Evolutionary conservation across 768 basidiomycete species (phyloP).

Genomic region (Kwoniella sp.): DNA sequence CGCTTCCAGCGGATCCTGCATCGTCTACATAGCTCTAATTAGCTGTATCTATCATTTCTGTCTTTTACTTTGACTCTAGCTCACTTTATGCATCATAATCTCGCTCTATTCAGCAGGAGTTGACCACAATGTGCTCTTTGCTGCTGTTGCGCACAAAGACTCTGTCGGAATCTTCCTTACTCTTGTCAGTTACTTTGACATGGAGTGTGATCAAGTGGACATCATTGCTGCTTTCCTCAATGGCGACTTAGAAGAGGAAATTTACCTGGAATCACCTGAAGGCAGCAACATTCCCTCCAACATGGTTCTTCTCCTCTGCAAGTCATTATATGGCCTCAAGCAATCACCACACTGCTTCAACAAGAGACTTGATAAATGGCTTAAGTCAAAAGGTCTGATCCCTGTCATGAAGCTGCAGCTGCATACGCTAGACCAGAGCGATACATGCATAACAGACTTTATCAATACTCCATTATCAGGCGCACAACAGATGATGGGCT

Average conservation of each 20-base stretch:
- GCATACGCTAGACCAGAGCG: too few species aligned
- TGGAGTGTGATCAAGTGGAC: constrained; percentile 26
- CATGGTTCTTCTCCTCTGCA: constrained; percentile 12
- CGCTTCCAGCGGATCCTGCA: too few species aligned
- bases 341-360: constrained; percentile 29
- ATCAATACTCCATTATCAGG: too few species aligned
- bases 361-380: constrained; percentile 24
- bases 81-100: too few species aligned
- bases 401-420: too few species aligned
- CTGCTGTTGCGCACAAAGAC: constrained; percentile 25
- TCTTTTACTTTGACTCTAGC: too few species aligned
- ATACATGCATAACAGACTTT: too few species aligned
- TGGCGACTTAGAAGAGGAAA: constrained; percentile 14
- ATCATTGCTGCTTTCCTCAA: constrained; percentile 30
- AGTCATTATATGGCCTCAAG: constrained; percentile 29
- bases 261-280: constrained; percentile 22
- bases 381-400: constrained; percentile 22
- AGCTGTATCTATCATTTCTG: too few species aligned
- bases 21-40: too few species aligned
- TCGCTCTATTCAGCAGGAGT: constrained; percentile 6
- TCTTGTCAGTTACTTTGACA: constrained; percentile 16
- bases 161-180: constrained; percentile 23
- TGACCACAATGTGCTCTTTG: constrained; percentile 23
- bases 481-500: too few species aligned
- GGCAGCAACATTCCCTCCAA: background rate